Evolutionary conservation across 352 stramenopile genomes (phyloP).

Genomic region (Albugo laibachii): DNA sequence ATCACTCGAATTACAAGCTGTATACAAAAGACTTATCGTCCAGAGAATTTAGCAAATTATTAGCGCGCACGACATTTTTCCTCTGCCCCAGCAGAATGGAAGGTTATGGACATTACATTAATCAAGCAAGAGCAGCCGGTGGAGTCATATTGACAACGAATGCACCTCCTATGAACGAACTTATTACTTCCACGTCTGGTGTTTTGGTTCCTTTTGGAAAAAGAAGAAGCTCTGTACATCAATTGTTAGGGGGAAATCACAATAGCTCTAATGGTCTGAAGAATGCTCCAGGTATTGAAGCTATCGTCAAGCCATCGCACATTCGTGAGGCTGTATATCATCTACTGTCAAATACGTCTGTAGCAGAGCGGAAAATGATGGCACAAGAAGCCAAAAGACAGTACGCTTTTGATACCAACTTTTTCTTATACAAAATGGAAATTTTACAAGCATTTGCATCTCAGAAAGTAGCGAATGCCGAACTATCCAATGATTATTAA

Average conservation of each 20-base stretch:
- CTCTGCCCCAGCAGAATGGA: constrained; percentile 40
- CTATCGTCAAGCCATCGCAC: constrained; percentile 11
- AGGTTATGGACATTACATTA: constrained; percentile 54
- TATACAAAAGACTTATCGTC: constrained; percentile 17
- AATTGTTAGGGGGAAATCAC: constrained; percentile 26
- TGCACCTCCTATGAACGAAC: constrained; percentile 41
- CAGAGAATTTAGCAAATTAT: constrained; percentile 22
- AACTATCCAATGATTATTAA: no score
- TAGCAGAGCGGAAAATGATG: constrained; percentile 18
- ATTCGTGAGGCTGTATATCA: constrained; percentile 29
- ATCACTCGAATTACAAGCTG: constrained; percentile 11
- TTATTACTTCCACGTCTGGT: constrained; percentile 21
- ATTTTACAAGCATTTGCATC: constrained; percentile 16
- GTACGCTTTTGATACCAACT: constrained; percentile 43
- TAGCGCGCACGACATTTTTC: constrained; percentile 30
- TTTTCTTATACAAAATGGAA: constrained; percentile 39
- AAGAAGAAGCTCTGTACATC: constrained; percentile 13
- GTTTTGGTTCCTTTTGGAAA: constrained; percentile 20
- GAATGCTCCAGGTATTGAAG: constrained; percentile 21
- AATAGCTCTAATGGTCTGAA: constrained; percentile 26
- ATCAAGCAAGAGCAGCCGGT: constrained; percentile 29
- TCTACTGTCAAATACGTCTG: constrained; percentile 24
- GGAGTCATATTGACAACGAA: constrained; percentile 27
- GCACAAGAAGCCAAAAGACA: constrained; percentile 21
- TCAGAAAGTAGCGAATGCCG: neutral